A percentile compares a stretch with the other conserved stretches of the same genome.
phyloP scores from a whole-genome alignment of 345 rosid genomes.

The Alliaria petiolata region DNA sequence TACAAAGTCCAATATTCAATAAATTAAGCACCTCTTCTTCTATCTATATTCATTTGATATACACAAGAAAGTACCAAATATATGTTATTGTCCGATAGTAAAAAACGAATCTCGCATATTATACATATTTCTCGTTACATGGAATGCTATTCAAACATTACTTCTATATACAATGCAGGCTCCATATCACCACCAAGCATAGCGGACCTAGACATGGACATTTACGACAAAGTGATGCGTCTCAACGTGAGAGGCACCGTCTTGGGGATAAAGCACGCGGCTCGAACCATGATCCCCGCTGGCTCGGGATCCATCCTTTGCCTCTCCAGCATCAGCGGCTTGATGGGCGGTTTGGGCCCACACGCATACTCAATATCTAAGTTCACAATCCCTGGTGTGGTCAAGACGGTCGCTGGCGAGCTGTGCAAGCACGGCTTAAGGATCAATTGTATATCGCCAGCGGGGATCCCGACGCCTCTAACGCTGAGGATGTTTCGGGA shows the following conservation, averaged over 20 bases:
- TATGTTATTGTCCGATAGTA: too few species aligned
- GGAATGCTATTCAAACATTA: background rate
- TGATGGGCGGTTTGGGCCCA: constrained; percentile 73
- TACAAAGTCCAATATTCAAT: background rate
- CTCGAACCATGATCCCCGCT: constrained; percentile 65
- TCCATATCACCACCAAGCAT: constrained; percentile 49
- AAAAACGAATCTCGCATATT: too few species aligned
- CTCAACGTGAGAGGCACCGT: constrained; percentile 58
- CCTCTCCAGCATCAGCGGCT: constrained; percentile 72
- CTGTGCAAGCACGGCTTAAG: constrained; percentile 55
- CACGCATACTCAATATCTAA: constrained; percentile 69
- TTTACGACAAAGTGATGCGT: constrained; percentile 61
- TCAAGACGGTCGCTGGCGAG: constrained; percentile 63
- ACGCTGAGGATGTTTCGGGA: constrained; percentile 29
- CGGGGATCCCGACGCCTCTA: constrained; percentile 55
- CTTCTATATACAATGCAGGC: constrained; percentile 19
- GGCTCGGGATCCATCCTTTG: constrained; percentile 70
- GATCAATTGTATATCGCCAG: constrained; percentile 73
- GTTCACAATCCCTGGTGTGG: constrained; percentile 55
- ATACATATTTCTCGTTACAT: background rate
- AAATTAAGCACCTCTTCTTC: background rate
- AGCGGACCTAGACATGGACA: constrained; percentile 54
- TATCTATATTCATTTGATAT: background rate
- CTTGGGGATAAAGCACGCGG: constrained; percentile 71
- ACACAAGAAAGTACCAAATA: background rate